Percentiles rank a stretch among this genome's conserved stretches.
phyloP scores from a whole-genome alignment of 1,284 basidiomycete species.

The Fistulinella cinereoalba region DNA sequence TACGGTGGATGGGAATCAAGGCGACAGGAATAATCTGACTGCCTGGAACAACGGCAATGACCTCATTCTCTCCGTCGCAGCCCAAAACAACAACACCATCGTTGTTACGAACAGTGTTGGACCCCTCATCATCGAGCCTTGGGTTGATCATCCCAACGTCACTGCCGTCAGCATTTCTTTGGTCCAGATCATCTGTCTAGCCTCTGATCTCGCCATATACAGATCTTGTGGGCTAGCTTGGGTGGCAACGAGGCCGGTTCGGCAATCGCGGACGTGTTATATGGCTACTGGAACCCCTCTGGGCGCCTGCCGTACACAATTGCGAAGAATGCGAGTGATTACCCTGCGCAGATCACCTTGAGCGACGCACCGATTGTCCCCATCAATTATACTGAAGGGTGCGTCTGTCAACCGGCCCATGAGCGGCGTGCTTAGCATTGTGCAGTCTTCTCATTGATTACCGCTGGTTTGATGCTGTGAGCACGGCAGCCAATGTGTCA shows the following conservation, averaged over 20 bases:
- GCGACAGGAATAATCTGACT: conserved; percentile 50
- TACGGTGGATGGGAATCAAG: conserved; percentile 49
- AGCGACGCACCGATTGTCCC: conserved; percentile 29
- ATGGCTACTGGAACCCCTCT: conserved; percentile 50
- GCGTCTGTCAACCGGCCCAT: conserved; percentile 19
- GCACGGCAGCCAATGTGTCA: not conserved
- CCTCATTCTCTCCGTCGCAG: conserved; percentile 36
- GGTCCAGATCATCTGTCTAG: not conserved
- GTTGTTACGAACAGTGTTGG: conserved; percentile 58
- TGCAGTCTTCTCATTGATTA: conserved; percentile 55
- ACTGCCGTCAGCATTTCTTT: conserved; percentile 39
- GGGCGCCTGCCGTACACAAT: conserved; percentile 60
- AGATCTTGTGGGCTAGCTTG: conserved; percentile 47
- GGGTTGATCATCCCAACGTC: conserved; percentile 52
- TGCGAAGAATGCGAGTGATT: conserved; percentile 41
- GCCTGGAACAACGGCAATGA: conserved; percentile 58
- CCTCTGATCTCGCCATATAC: not conserved
- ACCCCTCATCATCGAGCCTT: conserved; percentile 48
- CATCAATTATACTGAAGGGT: conserved; percentile 40
- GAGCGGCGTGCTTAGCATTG: not conserved
- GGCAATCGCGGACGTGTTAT: conserved; percentile 42
- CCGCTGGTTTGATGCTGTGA: conserved; percentile 47
- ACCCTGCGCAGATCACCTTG: conserved; percentile 34
- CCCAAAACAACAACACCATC: conserved; percentile 49
- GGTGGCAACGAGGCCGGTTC: conserved; percentile 62